Base-by-base conservation (phyloP, 2,329 filamentous ascomycete genomes). In the Chaetomiaceae sp. region DNA sequence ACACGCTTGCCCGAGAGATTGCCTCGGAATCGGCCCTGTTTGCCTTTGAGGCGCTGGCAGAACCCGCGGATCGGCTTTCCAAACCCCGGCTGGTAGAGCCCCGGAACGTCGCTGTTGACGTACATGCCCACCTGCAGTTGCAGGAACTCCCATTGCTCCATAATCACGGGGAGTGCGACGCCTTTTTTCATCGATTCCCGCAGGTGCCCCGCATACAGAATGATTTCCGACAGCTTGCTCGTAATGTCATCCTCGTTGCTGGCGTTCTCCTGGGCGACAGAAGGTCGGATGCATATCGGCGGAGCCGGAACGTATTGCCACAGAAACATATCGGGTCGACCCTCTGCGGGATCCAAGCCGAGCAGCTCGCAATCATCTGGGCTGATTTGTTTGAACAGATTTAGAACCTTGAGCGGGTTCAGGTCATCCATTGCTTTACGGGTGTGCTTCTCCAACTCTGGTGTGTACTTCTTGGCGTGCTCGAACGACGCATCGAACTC, bases 131-230 rank as follows among this genome's bases (percentile, higher is more conserved):
- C 86, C 60, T 97, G 90, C 8, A 95, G 76, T 61, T 97, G 91
- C 50, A 98, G 72, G 60, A 91, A 97, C 62, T 98, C 93, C 93
- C 93, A 98, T 58, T 95, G 89, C 63, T 98, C 93, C 83, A 97
- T 94, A 47, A 97, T 86, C 1, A 88, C 94, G 55, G 86, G 80
- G 2, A 98, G 77, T 0, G 88, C 82, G 12, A 90, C 86, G 9
- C 91, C 91, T 56, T 88, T 89, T 50, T 84, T 76, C 14, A 97
- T 67, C 0, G 88, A 88, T 18, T 87, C 85, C 40, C 86, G 83
- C 52, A 98, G 88, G 57, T 94, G 80, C 45, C 86, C 85, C 61
- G 90, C 95, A 53, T 94, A 88, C 59, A 94, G 88, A 9, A 96
- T 84, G 54, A 98, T 97, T 62, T 98, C 91, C 24, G 89, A 86